phyloP scores from a whole-genome alignment of 225 moss, liverwort and hornwort genomes.

The Sphagnum tenellum region DNA sequence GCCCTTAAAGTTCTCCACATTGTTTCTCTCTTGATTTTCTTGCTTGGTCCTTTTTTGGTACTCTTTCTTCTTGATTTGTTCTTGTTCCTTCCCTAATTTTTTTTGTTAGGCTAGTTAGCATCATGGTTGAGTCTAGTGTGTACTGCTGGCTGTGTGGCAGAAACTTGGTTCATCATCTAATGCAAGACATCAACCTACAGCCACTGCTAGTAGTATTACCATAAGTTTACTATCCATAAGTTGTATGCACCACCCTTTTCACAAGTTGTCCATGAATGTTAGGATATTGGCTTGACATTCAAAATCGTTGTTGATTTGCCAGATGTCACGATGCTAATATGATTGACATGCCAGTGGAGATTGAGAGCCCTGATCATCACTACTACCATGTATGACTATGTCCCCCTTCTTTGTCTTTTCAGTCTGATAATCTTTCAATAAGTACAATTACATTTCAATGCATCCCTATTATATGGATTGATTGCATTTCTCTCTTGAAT shows the following conservation, averaged over 20 bases:
- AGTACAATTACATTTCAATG: not conserved
- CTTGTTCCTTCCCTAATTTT: no score
- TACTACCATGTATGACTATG: constrained; percentile 44
- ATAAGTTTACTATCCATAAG: no score
- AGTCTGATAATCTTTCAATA: not conserved
- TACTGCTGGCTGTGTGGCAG: constrained; percentile 3
- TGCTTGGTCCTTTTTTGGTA: no score
- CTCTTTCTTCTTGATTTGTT: no score
- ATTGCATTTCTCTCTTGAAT: not conserved
- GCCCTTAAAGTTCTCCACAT: no score
- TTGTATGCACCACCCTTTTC: no score
- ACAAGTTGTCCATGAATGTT: no score
- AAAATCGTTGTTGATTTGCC: not conserved
- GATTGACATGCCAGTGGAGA: constrained; percentile 57
- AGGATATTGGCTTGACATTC: no score
- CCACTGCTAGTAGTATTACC: no score
- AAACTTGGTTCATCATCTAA: no score
- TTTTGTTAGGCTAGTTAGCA: not conserved
- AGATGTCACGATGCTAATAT: constrained; percentile 53
- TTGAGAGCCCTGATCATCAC: constrained; percentile 52
- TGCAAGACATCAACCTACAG: no score
- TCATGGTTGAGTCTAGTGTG: not conserved
- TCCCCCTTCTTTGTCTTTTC: not conserved
- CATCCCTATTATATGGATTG: not conserved
- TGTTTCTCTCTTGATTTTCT: no score